Percentiles rank a stretch among this genome's conserved stretches.
These are phyloP conservation scores for Sorghum bicolor DNA, from an alignment of 176 grass and related monocot species.

Conservation along the genomic window DNA sequence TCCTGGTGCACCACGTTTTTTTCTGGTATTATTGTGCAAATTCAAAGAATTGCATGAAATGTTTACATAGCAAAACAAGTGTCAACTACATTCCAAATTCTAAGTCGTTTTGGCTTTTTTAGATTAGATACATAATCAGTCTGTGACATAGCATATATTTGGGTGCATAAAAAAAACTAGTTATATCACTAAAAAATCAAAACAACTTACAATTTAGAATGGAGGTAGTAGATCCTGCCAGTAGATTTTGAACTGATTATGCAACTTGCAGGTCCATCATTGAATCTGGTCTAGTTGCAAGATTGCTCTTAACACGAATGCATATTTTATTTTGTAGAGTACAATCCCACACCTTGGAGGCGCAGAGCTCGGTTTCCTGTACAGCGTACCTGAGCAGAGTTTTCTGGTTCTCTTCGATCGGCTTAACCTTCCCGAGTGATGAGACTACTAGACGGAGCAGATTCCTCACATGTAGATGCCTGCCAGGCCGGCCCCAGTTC, in stretches of 20 bases:
- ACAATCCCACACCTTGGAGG: slow-evolving; percentile 66
- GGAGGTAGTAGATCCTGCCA: not conserved
- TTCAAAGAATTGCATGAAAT: not conserved
- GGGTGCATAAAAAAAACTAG: not conserved
- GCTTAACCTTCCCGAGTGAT: slow-evolving; percentile 72
- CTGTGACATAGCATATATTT: not conserved
- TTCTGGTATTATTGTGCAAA: not conserved
- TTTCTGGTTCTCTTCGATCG: slow-evolving; percentile 90
- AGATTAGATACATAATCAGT: not conserved
- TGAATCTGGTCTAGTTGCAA: not conserved
- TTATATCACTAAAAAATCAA: not conserved
- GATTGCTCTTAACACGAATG: not conserved
- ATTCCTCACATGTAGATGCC: slow-evolving; percentile 25
- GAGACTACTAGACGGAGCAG: not conserved
- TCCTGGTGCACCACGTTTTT: not conserved
- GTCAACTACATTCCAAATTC: not conserved
- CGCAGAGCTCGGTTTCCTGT: slow-evolving; percentile 81
- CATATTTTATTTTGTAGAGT: slow-evolving; percentile 40
- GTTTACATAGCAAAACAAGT: not conserved
- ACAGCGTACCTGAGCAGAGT: slow-evolving; percentile 80
- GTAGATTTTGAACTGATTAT: not conserved
- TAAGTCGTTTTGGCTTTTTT: not conserved
- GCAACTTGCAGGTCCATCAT: not conserved
- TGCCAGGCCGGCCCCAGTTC: not conserved
- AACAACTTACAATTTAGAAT: not conserved